phyloP scores from a whole-genome alignment of 331 rosid genomes.

The Acacia pycnantha region DNA sequence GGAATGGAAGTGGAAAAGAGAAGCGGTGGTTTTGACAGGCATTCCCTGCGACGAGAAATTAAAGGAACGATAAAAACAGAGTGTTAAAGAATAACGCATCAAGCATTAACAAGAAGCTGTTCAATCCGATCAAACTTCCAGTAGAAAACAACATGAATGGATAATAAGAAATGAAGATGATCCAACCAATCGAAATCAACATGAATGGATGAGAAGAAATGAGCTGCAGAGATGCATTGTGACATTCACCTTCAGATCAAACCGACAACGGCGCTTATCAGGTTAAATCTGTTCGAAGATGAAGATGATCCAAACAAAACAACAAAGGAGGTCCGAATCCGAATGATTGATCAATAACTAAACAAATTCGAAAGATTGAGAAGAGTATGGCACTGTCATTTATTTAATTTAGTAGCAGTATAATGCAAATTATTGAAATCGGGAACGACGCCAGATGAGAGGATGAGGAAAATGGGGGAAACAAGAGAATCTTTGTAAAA shows the following conservation, averaged over 20 bases:
- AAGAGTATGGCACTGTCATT: neutral
- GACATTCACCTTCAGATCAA: constrained; percentile 25
- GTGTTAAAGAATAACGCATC: neutral
- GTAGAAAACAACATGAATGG: neutral
- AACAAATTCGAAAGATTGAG: neutral
- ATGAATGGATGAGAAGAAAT: neutral
- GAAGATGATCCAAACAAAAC: neutral
- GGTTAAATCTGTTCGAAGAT: neutral
- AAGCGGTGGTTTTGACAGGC: neutral
- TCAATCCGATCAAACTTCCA: neutral
- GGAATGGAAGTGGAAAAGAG: neutral
- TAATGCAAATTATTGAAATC: neutral
- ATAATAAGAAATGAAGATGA: neutral
- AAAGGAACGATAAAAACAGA: neutral
- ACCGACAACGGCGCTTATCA: neutral
- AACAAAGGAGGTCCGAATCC: neutral
- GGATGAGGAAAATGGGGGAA: neutral
- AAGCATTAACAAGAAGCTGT: neutral
- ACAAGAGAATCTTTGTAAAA: neutral
- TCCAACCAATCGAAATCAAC: neutral
- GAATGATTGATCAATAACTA: neutral
- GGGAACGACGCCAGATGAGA: constrained; percentile 28
- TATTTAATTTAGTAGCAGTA: neutral
- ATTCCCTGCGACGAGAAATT: neutral
- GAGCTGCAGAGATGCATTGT: neutral